Conservation (phyloP, 805 yeast genomes). For the Limtongia smithiae region DNA sequence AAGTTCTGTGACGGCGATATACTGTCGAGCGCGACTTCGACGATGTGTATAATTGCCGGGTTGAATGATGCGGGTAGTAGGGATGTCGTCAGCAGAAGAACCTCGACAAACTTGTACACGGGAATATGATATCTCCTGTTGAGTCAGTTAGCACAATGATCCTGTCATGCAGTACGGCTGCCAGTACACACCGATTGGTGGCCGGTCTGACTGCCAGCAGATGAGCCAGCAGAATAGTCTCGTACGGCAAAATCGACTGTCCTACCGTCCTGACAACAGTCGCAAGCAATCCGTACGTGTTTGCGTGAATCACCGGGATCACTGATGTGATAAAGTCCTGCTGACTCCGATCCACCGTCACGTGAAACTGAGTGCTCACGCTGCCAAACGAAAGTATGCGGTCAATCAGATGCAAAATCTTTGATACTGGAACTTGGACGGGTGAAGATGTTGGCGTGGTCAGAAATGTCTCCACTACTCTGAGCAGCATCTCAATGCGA, state of each 20-base stretch:
- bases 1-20: slow-evolving; percentile 1
- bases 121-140: slow-evolving; percentile 9
- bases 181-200: background rate
- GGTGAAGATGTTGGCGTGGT: background rate
- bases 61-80: slow-evolving; percentile 3
- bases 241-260: slow-evolving; percentile 12
- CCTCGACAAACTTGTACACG: slow-evolving; percentile 14
- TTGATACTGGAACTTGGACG: slow-evolving; percentile 18
- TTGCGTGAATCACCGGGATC: slow-evolving; percentile 20
- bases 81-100: slow-evolving; percentile 3
- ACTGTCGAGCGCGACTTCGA: slow-evolving; percentile 13
- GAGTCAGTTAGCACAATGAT: background rate
- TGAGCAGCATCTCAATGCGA: slow-evolving; percentile 18
- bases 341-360: slow-evolving; percentile 8
- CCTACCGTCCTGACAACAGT: slow-evolving; percentile 11
- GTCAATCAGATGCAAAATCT: slow-evolving; percentile 6
- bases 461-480: slow-evolving; percentile 17
- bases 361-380: slow-evolving; percentile 4
- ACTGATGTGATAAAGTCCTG: slow-evolving; percentile 13
- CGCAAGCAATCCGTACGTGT: slow-evolving; percentile 11
- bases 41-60: slow-evolving; percentile 12
- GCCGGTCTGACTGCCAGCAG: background rate
- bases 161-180: too few species aligned
- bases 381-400: slow-evolving; percentile 9
- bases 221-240: slow-evolving; percentile 5